These are phyloP conservation scores for Shiraia sp. DNA, from an alignment of 2,329 filamentous ascomycete genomes.

Conservation along the genomic window DNA sequence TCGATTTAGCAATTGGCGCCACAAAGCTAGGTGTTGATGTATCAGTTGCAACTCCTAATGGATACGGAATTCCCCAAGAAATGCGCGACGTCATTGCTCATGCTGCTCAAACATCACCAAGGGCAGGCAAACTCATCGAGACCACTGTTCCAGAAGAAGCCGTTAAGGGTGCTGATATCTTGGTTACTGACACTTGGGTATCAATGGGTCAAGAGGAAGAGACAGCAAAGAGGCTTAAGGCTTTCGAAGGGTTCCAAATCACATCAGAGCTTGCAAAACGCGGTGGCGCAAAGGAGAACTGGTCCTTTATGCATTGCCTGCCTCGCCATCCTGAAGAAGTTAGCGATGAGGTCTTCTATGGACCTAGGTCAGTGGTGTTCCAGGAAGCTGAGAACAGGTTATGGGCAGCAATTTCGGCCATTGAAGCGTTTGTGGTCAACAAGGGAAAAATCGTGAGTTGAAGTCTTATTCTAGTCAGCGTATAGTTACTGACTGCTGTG, in stretches of 20 bases:
- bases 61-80: constrained; percentile 75
- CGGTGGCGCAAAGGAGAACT: constrained; percentile 82
- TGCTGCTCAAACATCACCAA: constrained; percentile 60
- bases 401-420: constrained; percentile 82
- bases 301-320: constrained; percentile 99
- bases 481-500: not conserved
- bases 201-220: constrained; percentile 98
- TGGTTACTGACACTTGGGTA: constrained; percentile 97
- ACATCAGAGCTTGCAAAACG: constrained; percentile 81
- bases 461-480: too few species aligned
- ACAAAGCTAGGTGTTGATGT: constrained; percentile 86
- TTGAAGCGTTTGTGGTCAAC: constrained; percentile 93
- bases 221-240: constrained; percentile 72
- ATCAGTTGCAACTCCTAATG: constrained; percentile 81
- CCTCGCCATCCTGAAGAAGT: constrained; percentile 93
- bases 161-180: constrained; percentile 80
- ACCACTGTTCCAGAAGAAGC: constrained; percentile 82
- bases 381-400: constrained; percentile 92
- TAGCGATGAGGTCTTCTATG: constrained; percentile 91
- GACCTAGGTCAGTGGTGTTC: constrained; percentile 83
- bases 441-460: constrained; percentile 71
- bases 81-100: constrained; percentile 76
- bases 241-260: constrained; percentile 89
- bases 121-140: constrained; percentile 70
- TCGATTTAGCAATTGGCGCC: constrained; percentile 86